Percentiles rank a stretch among this genome's conserved stretches.
Conservation (phyloP, 2,329 filamentous ascomycete species). For the Penicillium sp. region DNA sequence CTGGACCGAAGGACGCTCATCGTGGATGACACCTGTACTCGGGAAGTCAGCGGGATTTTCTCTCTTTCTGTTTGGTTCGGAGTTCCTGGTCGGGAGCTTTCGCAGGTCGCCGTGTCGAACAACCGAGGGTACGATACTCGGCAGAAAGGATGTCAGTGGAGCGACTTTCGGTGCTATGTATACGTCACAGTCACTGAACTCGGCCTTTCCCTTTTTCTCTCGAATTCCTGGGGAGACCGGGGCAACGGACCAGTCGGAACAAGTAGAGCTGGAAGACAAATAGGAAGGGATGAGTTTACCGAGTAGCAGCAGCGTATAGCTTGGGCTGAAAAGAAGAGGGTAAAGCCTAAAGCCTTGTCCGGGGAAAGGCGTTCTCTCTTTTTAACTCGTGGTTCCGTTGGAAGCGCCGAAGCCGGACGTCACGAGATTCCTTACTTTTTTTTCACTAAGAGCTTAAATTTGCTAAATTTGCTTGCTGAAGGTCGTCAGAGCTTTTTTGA, state of each 20-base stretch:
- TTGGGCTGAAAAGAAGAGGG: slow-evolving; percentile 8
- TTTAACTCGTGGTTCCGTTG: slow-evolving; percentile 8
- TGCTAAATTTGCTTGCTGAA: too few relatives aligned
- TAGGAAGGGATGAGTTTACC: slow-evolving; percentile 17
- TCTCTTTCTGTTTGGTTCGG: slow-evolving; percentile 20
- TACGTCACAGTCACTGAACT: not conserved
- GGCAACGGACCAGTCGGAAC: slow-evolving; percentile 21
- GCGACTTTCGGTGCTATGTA: not conserved
- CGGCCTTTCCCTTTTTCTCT: not conserved
- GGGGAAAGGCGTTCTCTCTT: slow-evolving; percentile 6
- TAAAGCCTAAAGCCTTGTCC: slow-evolving; percentile 26
- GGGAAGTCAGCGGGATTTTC: slow-evolving; percentile 18
- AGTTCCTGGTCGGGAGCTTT: slow-evolving; percentile 3
- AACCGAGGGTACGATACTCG: slow-evolving; percentile 34
- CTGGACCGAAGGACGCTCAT: slow-evolving; percentile 37
- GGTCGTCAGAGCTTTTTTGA: slow-evolving; percentile 3
- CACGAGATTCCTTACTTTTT: slow-evolving; percentile 10
- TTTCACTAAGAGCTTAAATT: too few relatives aligned
- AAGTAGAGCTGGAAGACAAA: slow-evolving; percentile 9
- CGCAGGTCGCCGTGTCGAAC: slow-evolving; percentile 12
- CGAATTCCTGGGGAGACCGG: slow-evolving; percentile 8
- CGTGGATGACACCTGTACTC: slow-evolving; percentile 7
- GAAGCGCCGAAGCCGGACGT: slow-evolving; percentile 30
- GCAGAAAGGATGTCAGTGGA: slow-evolving; percentile 29
- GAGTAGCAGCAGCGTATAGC: slow-evolving; percentile 3